Evolutionary conservation across 2,329 filamentous ascomycete genomes (phyloP).

Genomic region (Claviceps capensis): DNA sequence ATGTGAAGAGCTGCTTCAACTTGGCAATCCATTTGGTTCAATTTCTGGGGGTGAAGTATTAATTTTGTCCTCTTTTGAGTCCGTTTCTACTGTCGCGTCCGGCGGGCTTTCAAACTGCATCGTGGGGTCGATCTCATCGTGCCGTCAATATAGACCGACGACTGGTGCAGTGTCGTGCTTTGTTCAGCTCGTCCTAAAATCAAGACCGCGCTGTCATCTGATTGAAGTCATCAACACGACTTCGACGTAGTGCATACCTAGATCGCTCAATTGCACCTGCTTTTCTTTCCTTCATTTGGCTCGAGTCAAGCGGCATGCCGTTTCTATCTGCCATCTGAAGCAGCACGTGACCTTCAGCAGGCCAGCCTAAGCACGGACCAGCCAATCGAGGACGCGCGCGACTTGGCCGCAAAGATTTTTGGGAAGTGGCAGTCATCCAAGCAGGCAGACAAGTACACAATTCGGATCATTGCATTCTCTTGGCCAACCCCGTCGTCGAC

Average conservation of each 20-base stretch:
- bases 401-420: constrained; percentile 6
- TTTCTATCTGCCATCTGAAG: neutral
- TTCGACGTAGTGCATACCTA: too few relatives aligned
- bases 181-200: too few relatives aligned
- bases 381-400: neutral
- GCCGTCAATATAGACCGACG: too few relatives aligned
- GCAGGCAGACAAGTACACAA: neutral
- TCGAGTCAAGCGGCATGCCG: neutral
- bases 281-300: constrained; percentile 5
- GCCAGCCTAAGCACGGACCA: constrained; percentile 2
- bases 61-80: neutral
- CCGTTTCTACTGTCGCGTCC: neutral
- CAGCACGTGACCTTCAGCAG: constrained; percentile 3
- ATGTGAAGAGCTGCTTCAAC: neutral
- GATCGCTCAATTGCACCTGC: neutral
- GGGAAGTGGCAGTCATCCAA: constrained; percentile 1
- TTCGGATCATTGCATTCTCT: constrained; percentile 7
- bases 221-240: too few relatives aligned
- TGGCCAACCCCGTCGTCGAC: constrained; percentile 6
- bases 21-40: neutral
- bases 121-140: too few relatives aligned
- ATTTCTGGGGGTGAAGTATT: rapidly evolving
- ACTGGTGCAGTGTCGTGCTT: too few relatives aligned
- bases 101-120: too few relatives aligned
- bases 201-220: too few relatives aligned